phyloP scores from a whole-genome alignment of 106 monocot genomes.

The Hemerocallis citrina region DNA sequence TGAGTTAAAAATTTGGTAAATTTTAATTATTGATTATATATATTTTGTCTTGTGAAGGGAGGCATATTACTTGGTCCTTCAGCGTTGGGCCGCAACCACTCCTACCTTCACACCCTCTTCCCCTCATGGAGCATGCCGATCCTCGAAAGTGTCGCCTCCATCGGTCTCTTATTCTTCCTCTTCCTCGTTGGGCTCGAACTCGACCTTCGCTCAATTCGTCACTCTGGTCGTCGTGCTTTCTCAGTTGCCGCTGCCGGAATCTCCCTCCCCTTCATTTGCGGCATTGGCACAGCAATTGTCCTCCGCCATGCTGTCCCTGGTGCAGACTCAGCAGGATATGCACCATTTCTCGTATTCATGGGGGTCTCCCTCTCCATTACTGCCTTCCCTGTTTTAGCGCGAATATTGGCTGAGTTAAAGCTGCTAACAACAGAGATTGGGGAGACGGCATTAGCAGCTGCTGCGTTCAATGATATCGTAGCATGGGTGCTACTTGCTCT shows the following conservation, averaged over 20 bases:
- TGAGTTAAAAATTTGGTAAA: neutral
- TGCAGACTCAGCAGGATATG: slow-evolving; percentile 34
- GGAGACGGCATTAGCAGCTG: slow-evolving; percentile 72
- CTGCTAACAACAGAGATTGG: slow-evolving; percentile 60
- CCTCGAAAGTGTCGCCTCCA: slow-evolving; percentile 60
- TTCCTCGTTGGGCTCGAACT: slow-evolving; percentile 85
- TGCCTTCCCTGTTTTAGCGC: slow-evolving; percentile 83
- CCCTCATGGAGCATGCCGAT: slow-evolving; percentile 69
- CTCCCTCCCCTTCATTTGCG: slow-evolving; percentile 57
- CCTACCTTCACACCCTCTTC: slow-evolving; percentile 43
- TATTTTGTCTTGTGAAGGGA: slow-evolving; percentile 21
- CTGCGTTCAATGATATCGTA: slow-evolving; percentile 69
- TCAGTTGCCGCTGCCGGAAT: slow-evolving; percentile 70
- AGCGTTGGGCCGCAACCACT: slow-evolving; percentile 62
- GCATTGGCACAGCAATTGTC: slow-evolving; percentile 47
- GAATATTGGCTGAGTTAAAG: slow-evolving; percentile 90
- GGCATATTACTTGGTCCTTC: slow-evolving; percentile 78
- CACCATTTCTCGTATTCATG: slow-evolving; percentile 81
- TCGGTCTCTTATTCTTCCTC: slow-evolving; percentile 84
- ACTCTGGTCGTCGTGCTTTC: slow-evolving; percentile 52
- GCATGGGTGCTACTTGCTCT: slow-evolving; percentile 87
- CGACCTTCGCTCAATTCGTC: slow-evolving; percentile 57
- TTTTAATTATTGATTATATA: neutral
- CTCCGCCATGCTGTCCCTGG: slow-evolving; percentile 39
- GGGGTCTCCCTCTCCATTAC: slow-evolving; percentile 88